A percentile compares a stretch with the other conserved stretches of the same genome.
Conservation (phyloP, 352 stramenopile species). For the Phytophthora boehmeriae region DNA sequence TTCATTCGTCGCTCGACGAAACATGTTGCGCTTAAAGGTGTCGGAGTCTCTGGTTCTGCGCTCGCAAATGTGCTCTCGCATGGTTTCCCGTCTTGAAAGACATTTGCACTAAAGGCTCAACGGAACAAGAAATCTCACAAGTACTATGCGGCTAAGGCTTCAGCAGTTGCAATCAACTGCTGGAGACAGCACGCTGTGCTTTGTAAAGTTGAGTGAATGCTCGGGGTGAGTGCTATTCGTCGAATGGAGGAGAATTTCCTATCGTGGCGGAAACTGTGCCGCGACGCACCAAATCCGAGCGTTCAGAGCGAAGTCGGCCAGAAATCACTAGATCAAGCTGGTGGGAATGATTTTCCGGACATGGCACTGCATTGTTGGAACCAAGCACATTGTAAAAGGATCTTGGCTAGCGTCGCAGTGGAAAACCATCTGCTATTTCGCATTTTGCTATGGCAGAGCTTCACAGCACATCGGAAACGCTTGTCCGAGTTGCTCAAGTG, state of each 20-base stretch:
- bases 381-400: conserved; percentile 34
- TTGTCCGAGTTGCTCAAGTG: conserved; percentile 35
- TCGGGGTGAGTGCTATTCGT: conserved; percentile 35
- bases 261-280: conserved; percentile 46
- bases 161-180: conserved; percentile 14
- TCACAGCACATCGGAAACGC: conserved; percentile 29
- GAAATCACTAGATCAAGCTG: conserved; percentile 8
- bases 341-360: conserved; percentile 24
- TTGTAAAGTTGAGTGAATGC: conserved; percentile 57
- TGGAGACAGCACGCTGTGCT: conserved; percentile 56
- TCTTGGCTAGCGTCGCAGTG: conserved; percentile 46
- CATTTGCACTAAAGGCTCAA: conserved; percentile 18
- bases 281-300: conserved; percentile 26
- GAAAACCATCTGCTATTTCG: conserved; percentile 47
- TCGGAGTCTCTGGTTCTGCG: conserved; percentile 32
- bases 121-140: conserved; percentile 12
- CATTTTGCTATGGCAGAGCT: conserved; percentile 59
- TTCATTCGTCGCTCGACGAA: conserved; percentile 23
- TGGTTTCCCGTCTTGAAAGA: conserved; percentile 43
- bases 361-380: conserved; percentile 41
- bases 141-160: conserved; percentile 14
- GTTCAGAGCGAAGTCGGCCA: conserved; percentile 22
- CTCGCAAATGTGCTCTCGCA: conserved; percentile 31
- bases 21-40: conserved; percentile 26
- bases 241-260: conserved; percentile 38